Base-by-base conservation (phyloP, 2,329 filamentous ascomycete species). In the Penicillium sp. region DNA sequence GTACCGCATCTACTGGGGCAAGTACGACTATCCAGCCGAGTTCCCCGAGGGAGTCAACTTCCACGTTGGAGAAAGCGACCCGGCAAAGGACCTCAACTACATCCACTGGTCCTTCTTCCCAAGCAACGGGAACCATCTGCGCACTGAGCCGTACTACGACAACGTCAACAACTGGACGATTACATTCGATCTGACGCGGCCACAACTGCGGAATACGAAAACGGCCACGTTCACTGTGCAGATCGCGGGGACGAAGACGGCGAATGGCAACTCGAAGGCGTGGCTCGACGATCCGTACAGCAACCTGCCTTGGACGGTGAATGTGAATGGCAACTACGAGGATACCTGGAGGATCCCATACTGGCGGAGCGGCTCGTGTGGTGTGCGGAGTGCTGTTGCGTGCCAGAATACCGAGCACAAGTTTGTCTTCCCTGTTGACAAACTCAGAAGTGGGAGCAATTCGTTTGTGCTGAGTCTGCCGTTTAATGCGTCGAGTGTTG, bases 91-190 rank as follows among this genome's bases (percentile, higher is more conserved):
- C 66, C 78, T 88, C 62, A 90, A 90, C 72, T 88, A 88, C 60
- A 83, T 89, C 6, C 88, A 90, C 70, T 90, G 87, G 88, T 85
- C 83, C 61, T 85, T 87, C 8, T 89, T 87, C 67, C 71, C 69
- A 3, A 69, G 67, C 0, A 66, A 70, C 8, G 67, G 66, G 7
- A 80, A 79, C 64, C 74, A 57, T 8, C 31, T 57, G n/a, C 55
- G 26, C 19, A 23, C 75, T 21, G 74, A 82, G 56, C 79, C 87
- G 21, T 70, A 73, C 60, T 71, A 70, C 41, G 52, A 70, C 11
- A 72, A 70, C 8, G 71, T 70, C 0, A 86, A 86, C 71, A 86
- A 88, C 72, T 88, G 85, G 86, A 88, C 83, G 0, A 76, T 88
- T 29, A 68, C 80, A 1, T 88, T 87, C 62, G 79, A 85, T 59